Evolutionary conservation across 1,139 yeast species (phyloP).

Genomic region (Sugiyamaella xylanicola): DNA sequence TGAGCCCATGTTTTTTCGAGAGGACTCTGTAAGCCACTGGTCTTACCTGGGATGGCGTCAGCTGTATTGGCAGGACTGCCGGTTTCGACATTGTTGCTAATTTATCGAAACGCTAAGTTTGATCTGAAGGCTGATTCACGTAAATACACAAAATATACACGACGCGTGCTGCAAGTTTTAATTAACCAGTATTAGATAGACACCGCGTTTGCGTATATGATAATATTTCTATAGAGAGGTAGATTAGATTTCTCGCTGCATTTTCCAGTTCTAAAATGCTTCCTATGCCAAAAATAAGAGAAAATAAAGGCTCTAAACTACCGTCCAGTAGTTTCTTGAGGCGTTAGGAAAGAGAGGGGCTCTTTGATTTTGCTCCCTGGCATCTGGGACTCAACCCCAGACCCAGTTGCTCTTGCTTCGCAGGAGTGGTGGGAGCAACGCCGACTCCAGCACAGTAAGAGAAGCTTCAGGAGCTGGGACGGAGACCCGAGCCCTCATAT

Average conservation of each 20-base stretch:
- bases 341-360: too few relatives aligned
- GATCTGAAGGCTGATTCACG: not conserved
- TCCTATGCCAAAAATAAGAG: too few relatives aligned
- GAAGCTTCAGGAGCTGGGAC: too few relatives aligned
- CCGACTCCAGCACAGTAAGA: too few relatives aligned
- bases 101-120: not conserved
- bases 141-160: not conserved
- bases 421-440: too few relatives aligned
- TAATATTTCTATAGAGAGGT: too few relatives aligned
- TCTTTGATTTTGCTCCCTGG: not conserved
- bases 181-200: not conserved
- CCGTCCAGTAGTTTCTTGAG: too few relatives aligned
- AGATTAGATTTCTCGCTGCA: too few relatives aligned
- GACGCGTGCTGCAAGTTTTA: slow-evolving; percentile 1
- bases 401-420: not conserved
- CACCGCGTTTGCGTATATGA: too few relatives aligned
- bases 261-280: too few relatives aligned
- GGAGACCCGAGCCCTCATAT: too few relatives aligned
- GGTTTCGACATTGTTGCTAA: slow-evolving; percentile 7
- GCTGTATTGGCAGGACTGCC: slow-evolving; percentile 64
- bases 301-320: too few relatives aligned
- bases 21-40: slow-evolving; percentile 89
- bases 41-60: slow-evolving; percentile 78
- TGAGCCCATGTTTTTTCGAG: slow-evolving; percentile 90
- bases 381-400: not conserved